A percentile compares a stretch with the other conserved stretches of the same genome.
Conservation (phyloP, 805 yeast species). For the Suhomyces faveliae region DNA sequence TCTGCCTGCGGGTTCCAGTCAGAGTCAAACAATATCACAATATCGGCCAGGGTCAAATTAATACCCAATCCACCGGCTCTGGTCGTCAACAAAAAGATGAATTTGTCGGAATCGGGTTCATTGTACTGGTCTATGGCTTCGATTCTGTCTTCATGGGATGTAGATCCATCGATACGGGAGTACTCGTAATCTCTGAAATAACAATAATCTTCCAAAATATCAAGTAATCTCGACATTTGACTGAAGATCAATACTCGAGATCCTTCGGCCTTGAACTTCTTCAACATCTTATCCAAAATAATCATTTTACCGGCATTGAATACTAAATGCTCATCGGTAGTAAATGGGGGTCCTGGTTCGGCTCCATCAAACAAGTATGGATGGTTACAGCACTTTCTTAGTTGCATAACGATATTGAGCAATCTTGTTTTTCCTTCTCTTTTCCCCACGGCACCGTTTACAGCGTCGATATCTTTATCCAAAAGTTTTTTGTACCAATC, state of each 20-base stretch:
- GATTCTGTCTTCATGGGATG: constrained; percentile 89
- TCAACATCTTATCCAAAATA: constrained; percentile 78
- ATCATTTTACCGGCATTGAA: constrained; percentile 88
- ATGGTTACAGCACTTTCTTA: constrained; percentile 95
- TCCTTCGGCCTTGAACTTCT: constrained; percentile 69
- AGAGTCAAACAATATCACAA: constrained; percentile 83
- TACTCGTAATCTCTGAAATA: constrained; percentile 78
- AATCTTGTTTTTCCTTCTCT: constrained; percentile 90
- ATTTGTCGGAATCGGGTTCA: constrained; percentile 75
- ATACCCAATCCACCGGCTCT: constrained; percentile 98
- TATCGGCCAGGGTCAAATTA: constrained; percentile 87
- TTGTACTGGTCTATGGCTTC: constrained; percentile 92
- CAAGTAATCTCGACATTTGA: constrained; percentile 89
- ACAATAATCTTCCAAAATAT: constrained; percentile 91
- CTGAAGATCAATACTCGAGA: constrained; percentile 89
- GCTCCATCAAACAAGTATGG: constrained; percentile 99
- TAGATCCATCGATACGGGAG: constrained; percentile 91
- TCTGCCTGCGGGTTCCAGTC: constrained; percentile 99
- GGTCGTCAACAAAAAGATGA: constrained; percentile 82
- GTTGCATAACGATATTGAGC: constrained; percentile 92
- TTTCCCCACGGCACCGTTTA: constrained; percentile 92
- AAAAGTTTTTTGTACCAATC: constrained; percentile 86
- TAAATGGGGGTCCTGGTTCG: constrained; percentile 97
- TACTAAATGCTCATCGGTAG: constrained; percentile 93
- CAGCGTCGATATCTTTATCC: constrained; percentile 94